Evolutionary conservation across 768 basidiomycete genomes (phyloP).

Genomic region (Leccinum truebloodii): DNA sequence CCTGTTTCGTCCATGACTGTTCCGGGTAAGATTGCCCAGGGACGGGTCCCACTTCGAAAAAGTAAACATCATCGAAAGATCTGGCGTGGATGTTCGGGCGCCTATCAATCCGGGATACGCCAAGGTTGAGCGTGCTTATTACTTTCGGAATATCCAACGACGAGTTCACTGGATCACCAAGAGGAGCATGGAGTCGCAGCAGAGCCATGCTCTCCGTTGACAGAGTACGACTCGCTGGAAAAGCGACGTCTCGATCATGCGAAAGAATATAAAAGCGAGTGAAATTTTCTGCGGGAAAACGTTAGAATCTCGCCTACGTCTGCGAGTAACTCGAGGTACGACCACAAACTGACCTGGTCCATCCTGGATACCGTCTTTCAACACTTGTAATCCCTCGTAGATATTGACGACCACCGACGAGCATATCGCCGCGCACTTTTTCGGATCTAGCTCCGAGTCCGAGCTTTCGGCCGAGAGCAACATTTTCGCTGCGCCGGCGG

Average conservation of each 20-base stretch:
- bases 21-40: background rate
- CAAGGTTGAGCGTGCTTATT: slow-evolving; percentile 42
- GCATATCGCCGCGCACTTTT: slow-evolving; percentile 70
- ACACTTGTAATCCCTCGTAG: slow-evolving; percentile 61
- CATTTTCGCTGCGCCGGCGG: slow-evolving; percentile 64
- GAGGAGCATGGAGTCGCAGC: slow-evolving; percentile 35
- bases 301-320: background rate
- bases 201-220: slow-evolving; percentile 35
- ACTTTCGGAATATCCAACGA: slow-evolving; percentile 20
- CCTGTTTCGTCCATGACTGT: slow-evolving; percentile 33
- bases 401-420: slow-evolving; percentile 62
- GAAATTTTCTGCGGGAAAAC: slow-evolving; percentile 50
- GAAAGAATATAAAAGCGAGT: slow-evolving; percentile 70
- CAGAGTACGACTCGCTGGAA: slow-evolving; percentile 29
- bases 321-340: background rate
- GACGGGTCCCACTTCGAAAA: slow-evolving; percentile 51
- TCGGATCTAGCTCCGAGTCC: slow-evolving; percentile 37
- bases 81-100: slow-evolving; percentile 49
- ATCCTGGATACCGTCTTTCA: slow-evolving; percentile 67
- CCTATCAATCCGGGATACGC: slow-evolving; percentile 59
- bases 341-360: slow-evolving; percentile 23
- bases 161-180: background rate
- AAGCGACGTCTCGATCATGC: slow-evolving; percentile 31
- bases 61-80: slow-evolving; percentile 63
- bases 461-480: slow-evolving; percentile 30